Percentiles rank a stretch among this genome's conserved stretches.
phyloP scores from a whole-genome alignment of 768 basidiomycete genomes.

The Amanita inopinata region DNA sequence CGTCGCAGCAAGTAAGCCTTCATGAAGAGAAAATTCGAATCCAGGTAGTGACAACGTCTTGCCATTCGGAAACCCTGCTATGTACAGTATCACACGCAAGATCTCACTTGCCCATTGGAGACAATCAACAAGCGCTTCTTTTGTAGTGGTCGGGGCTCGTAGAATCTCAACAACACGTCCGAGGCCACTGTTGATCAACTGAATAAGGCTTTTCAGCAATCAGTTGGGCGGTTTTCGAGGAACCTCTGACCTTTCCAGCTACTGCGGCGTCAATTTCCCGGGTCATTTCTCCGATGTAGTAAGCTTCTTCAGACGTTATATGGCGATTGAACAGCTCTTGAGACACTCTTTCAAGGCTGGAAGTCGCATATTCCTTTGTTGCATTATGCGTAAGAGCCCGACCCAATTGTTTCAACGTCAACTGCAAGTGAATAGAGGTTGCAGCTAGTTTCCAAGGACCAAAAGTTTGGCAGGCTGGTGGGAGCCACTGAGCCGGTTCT shows the following conservation, averaged over 20 bases:
- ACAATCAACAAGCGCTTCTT: conserved; percentile 24
- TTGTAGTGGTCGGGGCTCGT: conserved; percentile 20
- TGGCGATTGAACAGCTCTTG: conserved; percentile 61
- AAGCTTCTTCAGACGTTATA: conserved; percentile 71
- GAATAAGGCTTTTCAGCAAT: neutral
- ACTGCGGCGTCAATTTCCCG: conserved; percentile 57
- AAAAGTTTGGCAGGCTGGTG: conserved; percentile 55
- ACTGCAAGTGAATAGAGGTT: conserved; percentile 70
- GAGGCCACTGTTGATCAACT: conserved; percentile 75
- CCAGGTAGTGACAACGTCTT: conserved; percentile 30
- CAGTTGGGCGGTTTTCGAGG: neutral
- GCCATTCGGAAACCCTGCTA: conserved; percentile 55
- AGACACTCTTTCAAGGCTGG: conserved; percentile 56
- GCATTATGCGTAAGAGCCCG: conserved; percentile 53
- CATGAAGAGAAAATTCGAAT: conserved; percentile 48
- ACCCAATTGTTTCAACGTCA: conserved; percentile 66
- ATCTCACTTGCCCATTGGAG: conserved; percentile 55
- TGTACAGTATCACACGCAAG: conserved; percentile 56
- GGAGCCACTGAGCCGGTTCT: conserved; percentile 26
- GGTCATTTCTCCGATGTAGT: conserved; percentile 77
- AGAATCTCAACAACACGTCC: conserved; percentile 53
- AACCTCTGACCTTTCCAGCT: conserved; percentile 48
- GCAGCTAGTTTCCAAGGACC: conserved; percentile 82
- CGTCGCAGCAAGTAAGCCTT: conserved; percentile 44
- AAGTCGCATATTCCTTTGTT: conserved; percentile 43